phyloP scores from a whole-genome alignment of 2,329 filamentous ascomycete species.

The Cladosporium phlei region DNA sequence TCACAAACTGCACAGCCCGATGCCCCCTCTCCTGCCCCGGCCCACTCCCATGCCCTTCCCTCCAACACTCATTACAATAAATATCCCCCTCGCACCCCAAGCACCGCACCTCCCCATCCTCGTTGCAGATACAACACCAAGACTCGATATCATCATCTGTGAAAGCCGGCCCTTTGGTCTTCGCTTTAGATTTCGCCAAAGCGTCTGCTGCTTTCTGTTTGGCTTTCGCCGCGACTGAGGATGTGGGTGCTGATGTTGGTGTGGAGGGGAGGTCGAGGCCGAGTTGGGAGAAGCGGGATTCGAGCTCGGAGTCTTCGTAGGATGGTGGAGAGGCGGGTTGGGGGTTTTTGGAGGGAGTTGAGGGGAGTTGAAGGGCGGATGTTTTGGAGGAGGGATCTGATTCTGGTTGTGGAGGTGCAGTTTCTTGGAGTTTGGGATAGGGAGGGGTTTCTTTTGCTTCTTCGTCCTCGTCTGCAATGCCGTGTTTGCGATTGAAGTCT shows the following conservation, averaged over 20 bases:
- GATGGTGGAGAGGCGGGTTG: conserved; percentile 27
- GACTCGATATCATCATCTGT: conserved; percentile 67
- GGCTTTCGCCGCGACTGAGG: conserved; percentile 25
- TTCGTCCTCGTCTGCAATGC: conserved; percentile 15
- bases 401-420: background rate
- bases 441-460: conserved; percentile 12
- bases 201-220: conserved; percentile 13
- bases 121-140: conserved; percentile 80
- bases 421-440: background rate
- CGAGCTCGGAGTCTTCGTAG: conserved; percentile 41
- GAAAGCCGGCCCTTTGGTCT: conserved; percentile 36
- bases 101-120: conserved; percentile 70
- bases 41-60: conserved; percentile 69
- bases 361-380: conserved; percentile 25
- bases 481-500: conserved; percentile 40
- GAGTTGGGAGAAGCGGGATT: conserved; percentile 43
- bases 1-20: conserved; percentile 48
- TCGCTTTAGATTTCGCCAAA: conserved; percentile 26
- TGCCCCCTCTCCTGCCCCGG: conserved; percentile 68
- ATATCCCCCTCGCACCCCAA: conserved; percentile 65
- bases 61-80: conserved; percentile 76
- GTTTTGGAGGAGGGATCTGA: background rate
- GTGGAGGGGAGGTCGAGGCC: conserved; percentile 43
- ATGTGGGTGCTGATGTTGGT: conserved; percentile 40
- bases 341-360: conserved; percentile 25